Percentiles rank a stretch among this genome's conserved stretches.
These are phyloP conservation scores for Gymnopilus junonius DNA, from an alignment of 768 basidiomycete species.

Conservation along the genomic window DNA sequence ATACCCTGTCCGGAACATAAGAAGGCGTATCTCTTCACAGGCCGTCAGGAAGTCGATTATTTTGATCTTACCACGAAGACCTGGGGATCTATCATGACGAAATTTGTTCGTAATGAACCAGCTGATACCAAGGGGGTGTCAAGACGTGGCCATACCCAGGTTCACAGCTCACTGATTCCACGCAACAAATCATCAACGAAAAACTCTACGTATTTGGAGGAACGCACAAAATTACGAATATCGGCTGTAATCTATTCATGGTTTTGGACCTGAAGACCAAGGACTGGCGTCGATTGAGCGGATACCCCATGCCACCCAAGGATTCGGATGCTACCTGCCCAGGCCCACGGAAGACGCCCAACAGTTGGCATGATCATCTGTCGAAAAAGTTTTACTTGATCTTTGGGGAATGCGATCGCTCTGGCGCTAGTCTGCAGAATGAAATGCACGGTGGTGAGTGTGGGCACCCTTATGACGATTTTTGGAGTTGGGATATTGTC, in stretches of 20 bases:
- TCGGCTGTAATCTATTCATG: constrained; percentile 44
- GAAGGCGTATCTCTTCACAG: constrained; percentile 42
- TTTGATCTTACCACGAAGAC: constrained; percentile 42
- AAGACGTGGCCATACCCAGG: constrained; percentile 29
- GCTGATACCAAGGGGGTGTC: constrained; percentile 22
- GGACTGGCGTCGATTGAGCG: constrained; percentile 33
- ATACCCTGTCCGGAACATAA: constrained; percentile 26
- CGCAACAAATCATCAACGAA: constrained; percentile 29
- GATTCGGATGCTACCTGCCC: constrained; percentile 23
- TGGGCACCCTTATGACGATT: constrained; percentile 33
- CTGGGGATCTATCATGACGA: constrained; percentile 36
- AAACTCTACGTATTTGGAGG: constrained; percentile 46
- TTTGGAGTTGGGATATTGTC: constrained; percentile 41
- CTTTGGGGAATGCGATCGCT: constrained; percentile 39
- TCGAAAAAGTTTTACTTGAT: constrained; percentile 36
- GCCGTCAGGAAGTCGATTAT: constrained; percentile 30
- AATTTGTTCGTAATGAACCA: constrained; percentile 21
- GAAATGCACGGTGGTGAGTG: constrained; percentile 27
- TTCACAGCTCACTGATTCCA: constrained; percentile 12
- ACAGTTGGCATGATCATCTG: constrained; percentile 37
- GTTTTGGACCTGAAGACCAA: constrained; percentile 37
- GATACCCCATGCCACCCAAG: background rate
- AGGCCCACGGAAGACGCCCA: constrained; percentile 37
- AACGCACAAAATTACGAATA: constrained; percentile 22
- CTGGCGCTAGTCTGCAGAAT: constrained; percentile 25